Percentiles rank a stretch among this genome's conserved stretches.
Evolutionary conservation across 192 early-diverging fungal genomes (phyloP).

Genomic region (Geranomyces variabilis): DNA sequence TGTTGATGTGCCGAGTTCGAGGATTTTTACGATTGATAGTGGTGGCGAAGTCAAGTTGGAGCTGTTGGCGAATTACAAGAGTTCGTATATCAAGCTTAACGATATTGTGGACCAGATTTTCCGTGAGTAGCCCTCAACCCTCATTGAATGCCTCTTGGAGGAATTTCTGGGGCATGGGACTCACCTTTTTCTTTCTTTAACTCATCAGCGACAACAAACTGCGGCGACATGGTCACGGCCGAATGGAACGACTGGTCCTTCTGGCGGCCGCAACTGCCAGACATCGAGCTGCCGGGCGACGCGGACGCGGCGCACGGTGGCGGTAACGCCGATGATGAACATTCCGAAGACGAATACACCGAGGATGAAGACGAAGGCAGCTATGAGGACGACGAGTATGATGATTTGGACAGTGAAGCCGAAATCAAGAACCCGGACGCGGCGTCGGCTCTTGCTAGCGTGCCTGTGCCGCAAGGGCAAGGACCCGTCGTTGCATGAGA

Average conservation of each 20-base stretch:
- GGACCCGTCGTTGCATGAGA: too few species aligned
- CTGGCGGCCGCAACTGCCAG: slow-evolving; percentile 32
- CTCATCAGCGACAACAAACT: slow-evolving; percentile 10
- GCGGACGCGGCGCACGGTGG: slow-evolving; percentile 25
- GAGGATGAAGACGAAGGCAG: slow-evolving; percentile 4
- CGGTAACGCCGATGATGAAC: slow-evolving; percentile 11
- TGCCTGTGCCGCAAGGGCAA: background rate
- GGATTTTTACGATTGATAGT: slow-evolving; percentile 96
- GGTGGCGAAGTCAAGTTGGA: slow-evolving; percentile 90
- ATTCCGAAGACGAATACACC: slow-evolving; percentile 19
- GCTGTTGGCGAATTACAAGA: slow-evolving; percentile 79
- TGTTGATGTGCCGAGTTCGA: slow-evolving; percentile 88
- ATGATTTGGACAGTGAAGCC: background rate
- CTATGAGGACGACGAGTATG: slow-evolving; percentile 2
- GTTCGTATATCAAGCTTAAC: slow-evolving; percentile 84
- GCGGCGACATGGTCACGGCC: slow-evolving; percentile 5
- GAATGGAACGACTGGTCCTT: slow-evolving; percentile 42
- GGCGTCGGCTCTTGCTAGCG: slow-evolving; percentile 4
- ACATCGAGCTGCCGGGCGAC: slow-evolving; percentile 29
- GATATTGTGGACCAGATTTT: slow-evolving; percentile 97
- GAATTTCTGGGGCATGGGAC: background rate
- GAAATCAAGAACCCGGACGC: slow-evolving; percentile 9
- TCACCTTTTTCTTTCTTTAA: background rate
- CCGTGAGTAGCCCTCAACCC: slow-evolving; percentile 42
- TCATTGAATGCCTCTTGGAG: background rate